These are phyloP conservation scores for Funneliformis mosseae DNA, from an alignment of 192 early-diverging fungal species.

Conservation along the genomic window DNA sequence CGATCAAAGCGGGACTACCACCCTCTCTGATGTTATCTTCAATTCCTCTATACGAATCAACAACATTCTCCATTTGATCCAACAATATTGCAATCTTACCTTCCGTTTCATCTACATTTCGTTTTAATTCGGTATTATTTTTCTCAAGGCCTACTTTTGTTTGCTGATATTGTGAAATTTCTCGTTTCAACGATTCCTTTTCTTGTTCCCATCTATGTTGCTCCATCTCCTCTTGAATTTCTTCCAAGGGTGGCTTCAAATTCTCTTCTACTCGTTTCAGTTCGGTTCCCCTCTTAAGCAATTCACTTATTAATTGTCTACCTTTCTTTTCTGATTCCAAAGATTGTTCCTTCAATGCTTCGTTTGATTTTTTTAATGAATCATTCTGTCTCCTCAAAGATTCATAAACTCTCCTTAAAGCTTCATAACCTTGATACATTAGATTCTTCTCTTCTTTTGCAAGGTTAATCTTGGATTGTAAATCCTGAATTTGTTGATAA, in stretches of 20 bases:
- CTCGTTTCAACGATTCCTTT: neutral
- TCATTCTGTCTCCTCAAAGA: constrained; percentile 24
- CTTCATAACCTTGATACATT: constrained; percentile 26
- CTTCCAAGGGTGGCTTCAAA: neutral
- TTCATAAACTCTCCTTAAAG: constrained; percentile 15
- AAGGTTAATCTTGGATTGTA: constrained; percentile 12
- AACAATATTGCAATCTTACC: constrained; percentile 25
- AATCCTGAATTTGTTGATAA: constrained; percentile 11
- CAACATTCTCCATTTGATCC: constrained; percentile 34
- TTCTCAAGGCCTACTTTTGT: neutral
- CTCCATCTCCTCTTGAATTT: neutral
- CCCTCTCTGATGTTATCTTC: constrained; percentile 30
- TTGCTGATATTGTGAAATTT: constrained; percentile 15
- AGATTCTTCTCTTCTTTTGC: constrained; percentile 17
- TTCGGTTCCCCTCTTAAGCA: neutral
- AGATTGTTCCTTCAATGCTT: neutral
- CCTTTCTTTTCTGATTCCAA: neutral
- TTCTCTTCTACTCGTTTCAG: neutral
- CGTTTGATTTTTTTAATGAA: constrained; percentile 1
- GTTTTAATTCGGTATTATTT: constrained; percentile 11
- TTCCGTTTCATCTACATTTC: constrained; percentile 9
- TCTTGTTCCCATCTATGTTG: constrained; percentile 16
- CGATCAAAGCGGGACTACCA: neutral
- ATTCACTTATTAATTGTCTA: neutral
- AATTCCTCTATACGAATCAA: constrained; percentile 24